Evolutionary conservation across 805 yeast genomes (phyloP).

Genomic region (Brettanomyces bruxellensis): DNA sequence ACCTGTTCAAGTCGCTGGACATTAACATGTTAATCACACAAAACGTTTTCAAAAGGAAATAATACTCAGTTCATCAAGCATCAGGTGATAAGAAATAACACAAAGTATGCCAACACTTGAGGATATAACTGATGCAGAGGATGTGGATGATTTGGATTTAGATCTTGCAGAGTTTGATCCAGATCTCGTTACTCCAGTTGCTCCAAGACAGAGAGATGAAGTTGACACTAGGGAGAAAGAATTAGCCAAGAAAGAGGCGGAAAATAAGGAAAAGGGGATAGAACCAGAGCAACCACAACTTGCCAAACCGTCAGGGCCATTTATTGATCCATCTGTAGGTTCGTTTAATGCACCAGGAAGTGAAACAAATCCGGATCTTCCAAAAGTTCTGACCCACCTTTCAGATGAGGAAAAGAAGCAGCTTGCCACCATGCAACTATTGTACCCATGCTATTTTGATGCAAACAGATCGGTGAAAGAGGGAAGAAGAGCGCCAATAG

Average conservation of each 20-base stretch:
- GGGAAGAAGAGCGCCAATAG: conserved; percentile 72
- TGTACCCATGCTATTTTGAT: conserved; percentile 94
- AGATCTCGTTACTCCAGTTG: conserved; percentile 54
- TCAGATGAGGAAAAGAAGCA: conserved; percentile 52
- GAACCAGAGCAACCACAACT: background rate
- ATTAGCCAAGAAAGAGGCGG: background rate
- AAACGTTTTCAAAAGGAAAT: too few species aligned
- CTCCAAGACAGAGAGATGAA: conserved; percentile 31
- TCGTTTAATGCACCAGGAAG: background rate
- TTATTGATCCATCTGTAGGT: background rate
- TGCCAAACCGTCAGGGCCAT: background rate
- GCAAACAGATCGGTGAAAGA: conserved; percentile 59
- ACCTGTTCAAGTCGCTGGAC: too few species aligned
- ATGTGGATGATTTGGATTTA: conserved; percentile 87
- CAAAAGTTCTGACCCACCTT: conserved; percentile 19
- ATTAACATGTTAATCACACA: too few species aligned
- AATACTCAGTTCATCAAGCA: too few species aligned
- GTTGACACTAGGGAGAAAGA: background rate
- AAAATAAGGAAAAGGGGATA: conserved; percentile 7
- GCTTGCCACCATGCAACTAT: conserved; percentile 57
- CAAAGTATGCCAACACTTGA: conserved; percentile 55
- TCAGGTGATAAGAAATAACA: background rate
- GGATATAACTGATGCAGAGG: conserved; percentile 70
- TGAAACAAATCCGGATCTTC: conserved; percentile 2
- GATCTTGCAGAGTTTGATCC: conserved; percentile 90